Evolutionary conservation across 306 rosid genomes (phyloP), one percentile per base, ranked within the genome.

Genomic region (Mimosa bimucronata): DNA sequence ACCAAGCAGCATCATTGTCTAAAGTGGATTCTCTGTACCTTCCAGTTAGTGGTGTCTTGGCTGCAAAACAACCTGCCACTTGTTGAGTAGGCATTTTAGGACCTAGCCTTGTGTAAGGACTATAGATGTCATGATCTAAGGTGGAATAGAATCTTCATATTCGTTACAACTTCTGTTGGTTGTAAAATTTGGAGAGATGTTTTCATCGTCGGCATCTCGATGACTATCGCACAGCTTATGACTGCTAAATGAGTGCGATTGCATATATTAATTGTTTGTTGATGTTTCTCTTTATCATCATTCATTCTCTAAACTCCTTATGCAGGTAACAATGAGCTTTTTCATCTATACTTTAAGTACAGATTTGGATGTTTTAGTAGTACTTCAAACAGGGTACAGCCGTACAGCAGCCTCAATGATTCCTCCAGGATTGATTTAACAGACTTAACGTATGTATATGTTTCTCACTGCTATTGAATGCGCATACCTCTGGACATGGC

Each of bases 371-470:
- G 40, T 72, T 70, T 87, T 75, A 75, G 76, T 62, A 48, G n/a
- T 83, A 79, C 76, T 84, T 71, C 84, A 26, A 82, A 84, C 75
- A 80, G 38, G 55, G 18, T 52, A 9, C 89, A 87, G 78, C 80
- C 74, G 38, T 90, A 85, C 82, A 93, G 91, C 87, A 83, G 77
- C 85, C 52, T 28, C 65, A 80, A 8, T 71, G 85, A 81, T 77
- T 58, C 85, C 76, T 9, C 83, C 31, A 81, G 76, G 79, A 80
- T 86, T 26, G 93, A 93, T 83, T 86, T 86, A 75, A 87, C 91
- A 16, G 98, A 93, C 86, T 84, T 93, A 74, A 91, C 98, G 93
- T 93, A 87, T 86, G 97, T 77, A 45, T 72, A 62, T 46, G n/a
- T 77, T 79, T 44, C 40, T 60, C 34, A 5, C 29, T 53, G 52